Evolutionary conservation across 1,139 yeast genomes (phyloP).

Genomic region (Sugiyamaella neomexicana): DNA sequence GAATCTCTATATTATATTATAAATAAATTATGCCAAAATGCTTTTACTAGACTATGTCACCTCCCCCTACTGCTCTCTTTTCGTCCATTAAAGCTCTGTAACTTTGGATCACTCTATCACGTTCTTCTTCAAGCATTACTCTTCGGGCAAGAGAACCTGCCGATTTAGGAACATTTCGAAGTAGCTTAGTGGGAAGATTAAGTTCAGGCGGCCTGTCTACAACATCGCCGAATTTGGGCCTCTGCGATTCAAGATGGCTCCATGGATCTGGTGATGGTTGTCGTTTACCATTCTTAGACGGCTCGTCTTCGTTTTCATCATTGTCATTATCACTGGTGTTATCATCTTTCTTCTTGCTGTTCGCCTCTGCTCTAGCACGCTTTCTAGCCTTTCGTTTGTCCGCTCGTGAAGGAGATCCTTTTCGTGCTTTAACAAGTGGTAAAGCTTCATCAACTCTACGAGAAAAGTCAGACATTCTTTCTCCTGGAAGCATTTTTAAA

Average conservation of each 20-base stretch:
- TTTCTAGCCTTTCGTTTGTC: slow-evolving; percentile 33
- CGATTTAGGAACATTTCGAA: slow-evolving; percentile 43
- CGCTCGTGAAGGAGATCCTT: slow-evolving; percentile 34
- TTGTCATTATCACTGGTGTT: slow-evolving; percentile 25
- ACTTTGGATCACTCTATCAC: slow-evolving; percentile 40
- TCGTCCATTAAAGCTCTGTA: slow-evolving; percentile 38
- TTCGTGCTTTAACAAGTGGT: slow-evolving; percentile 39
- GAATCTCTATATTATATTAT: not conserved
- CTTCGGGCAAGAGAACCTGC: slow-evolving; percentile 45
- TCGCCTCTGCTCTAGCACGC: slow-evolving; percentile 24
- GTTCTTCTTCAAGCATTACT: slow-evolving; percentile 41
- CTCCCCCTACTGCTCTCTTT: slow-evolving; percentile 25
- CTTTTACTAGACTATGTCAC: not conserved
- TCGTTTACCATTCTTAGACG: slow-evolving; percentile 30
- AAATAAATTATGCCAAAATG: slow-evolving; percentile 5
- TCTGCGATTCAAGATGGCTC: slow-evolving; percentile 37
- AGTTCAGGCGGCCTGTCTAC: slow-evolving; percentile 46
- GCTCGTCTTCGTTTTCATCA: slow-evolving; percentile 32
- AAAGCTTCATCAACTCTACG: slow-evolving; percentile 44
- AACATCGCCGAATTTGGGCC: slow-evolving; percentile 45
- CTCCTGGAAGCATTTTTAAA: slow-evolving; percentile 38
- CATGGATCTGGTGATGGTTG: slow-evolving; percentile 45
- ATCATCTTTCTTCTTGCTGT: slow-evolving; percentile 25
- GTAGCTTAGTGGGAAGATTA: slow-evolving; percentile 35
- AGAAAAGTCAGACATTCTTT: slow-evolving; percentile 40